Conservation (phyloP, 192 early-diverging fungal species). For the Podila horticola region DNA sequence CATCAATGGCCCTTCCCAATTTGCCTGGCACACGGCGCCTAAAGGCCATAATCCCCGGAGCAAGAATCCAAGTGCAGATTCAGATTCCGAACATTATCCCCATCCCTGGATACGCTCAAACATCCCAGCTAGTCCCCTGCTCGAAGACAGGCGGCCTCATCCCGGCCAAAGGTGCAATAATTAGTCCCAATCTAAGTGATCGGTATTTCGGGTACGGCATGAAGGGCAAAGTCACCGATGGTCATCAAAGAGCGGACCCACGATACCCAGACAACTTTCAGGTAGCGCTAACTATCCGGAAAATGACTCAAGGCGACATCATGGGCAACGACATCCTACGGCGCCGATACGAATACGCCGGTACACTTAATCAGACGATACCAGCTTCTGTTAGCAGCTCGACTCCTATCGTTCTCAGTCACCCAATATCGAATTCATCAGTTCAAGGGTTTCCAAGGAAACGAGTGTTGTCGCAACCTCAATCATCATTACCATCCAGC, state of each 20-base stretch:
- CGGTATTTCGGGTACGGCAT: slow-evolving; percentile 2
- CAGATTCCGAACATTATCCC: slow-evolving; percentile 37
- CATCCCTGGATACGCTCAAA: slow-evolving; percentile 38
- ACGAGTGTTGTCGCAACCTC: not conserved
- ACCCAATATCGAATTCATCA: too few species aligned
- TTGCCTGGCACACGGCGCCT: slow-evolving; percentile 34
- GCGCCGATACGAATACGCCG: slow-evolving; percentile 14
- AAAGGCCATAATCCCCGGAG: slow-evolving; percentile 48
- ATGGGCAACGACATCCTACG: not conserved
- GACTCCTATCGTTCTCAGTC: not conserved
- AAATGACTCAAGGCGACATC: slow-evolving; percentile 34
- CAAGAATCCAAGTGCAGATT: slow-evolving; percentile 46
- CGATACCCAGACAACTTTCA: slow-evolving; percentile 38
- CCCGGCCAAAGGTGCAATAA: slow-evolving; percentile 9
- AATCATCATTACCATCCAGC: not conserved
- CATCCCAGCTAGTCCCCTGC: slow-evolving; percentile 34
- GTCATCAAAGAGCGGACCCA: not conserved
- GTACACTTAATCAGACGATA: not conserved
- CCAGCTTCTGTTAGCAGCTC: slow-evolving; percentile 10
- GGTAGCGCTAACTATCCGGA: slow-evolving; percentile 39
- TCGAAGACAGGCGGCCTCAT: slow-evolving; percentile 36
- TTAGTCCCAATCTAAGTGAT: not conserved
- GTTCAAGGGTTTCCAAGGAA: not conserved
- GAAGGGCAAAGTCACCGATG: not conserved
- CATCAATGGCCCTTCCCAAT: slow-evolving; percentile 38